Evolutionary conservation across 2,329 filamentous ascomycete species (phyloP).

Genomic region (Fusarium cicatricum): DNA sequence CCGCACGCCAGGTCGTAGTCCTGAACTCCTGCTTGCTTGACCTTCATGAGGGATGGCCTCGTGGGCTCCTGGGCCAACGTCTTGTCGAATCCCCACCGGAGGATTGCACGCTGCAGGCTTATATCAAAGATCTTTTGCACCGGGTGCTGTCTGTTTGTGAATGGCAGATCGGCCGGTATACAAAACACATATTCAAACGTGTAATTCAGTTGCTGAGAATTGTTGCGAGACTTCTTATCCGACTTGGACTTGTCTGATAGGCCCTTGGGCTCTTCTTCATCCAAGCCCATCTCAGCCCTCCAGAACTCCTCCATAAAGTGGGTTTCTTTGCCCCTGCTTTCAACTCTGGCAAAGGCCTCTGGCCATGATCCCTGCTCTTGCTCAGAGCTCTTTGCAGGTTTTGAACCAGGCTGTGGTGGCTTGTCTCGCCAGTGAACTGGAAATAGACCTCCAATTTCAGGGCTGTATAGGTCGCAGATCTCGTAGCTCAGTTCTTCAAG

Average conservation of each 20-base stretch:
- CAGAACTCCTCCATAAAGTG: conserved; percentile 38
- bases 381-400: background rate
- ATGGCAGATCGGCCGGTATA: conserved; percentile 53
- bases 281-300: conserved; percentile 33
- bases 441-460: conserved; percentile 46
- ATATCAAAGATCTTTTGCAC: conserved; percentile 56
- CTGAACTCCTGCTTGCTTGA: conserved; percentile 19
- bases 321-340: conserved; percentile 14
- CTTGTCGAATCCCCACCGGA: conserved; percentile 57
- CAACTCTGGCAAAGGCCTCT: conserved; percentile 10
- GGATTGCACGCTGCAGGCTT: conserved; percentile 50
- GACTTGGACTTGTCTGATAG: background rate
- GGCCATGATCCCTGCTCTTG: conserved; percentile 8
- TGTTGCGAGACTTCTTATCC: background rate
- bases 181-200: conserved; percentile 13
- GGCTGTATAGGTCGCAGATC: conserved; percentile 51
- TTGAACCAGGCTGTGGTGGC: conserved; percentile 36
- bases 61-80: conserved; percentile 40
- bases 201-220: conserved; percentile 2
- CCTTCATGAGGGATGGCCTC: conserved; percentile 13
- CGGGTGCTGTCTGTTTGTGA: conserved; percentile 54
- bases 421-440: conserved; percentile 56
- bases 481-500: conserved; percentile 55
- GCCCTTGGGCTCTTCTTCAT: conserved; percentile 1
- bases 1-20: conserved; percentile 49